Base-by-base conservation (phyloP, 164 flowering plant species). In the Annona cherimola region DNA sequence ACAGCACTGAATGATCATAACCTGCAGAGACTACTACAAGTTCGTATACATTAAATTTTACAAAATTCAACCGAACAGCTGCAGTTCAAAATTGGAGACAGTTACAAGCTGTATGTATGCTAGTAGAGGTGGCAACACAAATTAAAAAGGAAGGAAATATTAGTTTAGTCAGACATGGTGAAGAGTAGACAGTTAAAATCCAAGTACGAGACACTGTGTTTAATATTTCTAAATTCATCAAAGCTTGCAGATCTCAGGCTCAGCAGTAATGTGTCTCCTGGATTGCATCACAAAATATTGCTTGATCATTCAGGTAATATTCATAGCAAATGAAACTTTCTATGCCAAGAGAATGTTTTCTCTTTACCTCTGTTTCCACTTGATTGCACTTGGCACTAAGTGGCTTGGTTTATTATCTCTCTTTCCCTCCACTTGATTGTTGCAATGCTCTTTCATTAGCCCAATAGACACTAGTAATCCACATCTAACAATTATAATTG, bases 1-100 rank as follows among this genome's bases (percentile, higher is more conserved):
- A 88, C 92, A 45, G 94, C 72, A 93, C 75, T 14, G 98, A 92
- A 42, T 83, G 96, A 78, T 95, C 99, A 88, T 90, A 93, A 0
- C 99, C 98, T 12, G 94, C 98, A 67, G 98, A 93, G 69, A 93
- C 93, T 59, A 95, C 88, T 9, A 93, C 98, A 41, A 92, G 84
- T 59, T 93, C 73, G 79, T 85, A 85, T 50, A 93, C 96, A 78
- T 91, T 90, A 73, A 95, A 95, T 80, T 93, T 95, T 2, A 95
- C 98, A 66, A 90, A 92, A 85, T 93, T 95, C 77, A 93, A 97
- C 99, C 92, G 82, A 18, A 73, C 69, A 74, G 46, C 46, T 59
- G n/a, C 26, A 45, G 45, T 63, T 60, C 4, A 39, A 42, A 16
- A 14, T 63, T 18, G 45, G 59, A 69, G 7, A 14, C 12, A 26